Conservation (phyloP, 768 basidiomycete genomes). For the Inosperma sp. region DNA sequence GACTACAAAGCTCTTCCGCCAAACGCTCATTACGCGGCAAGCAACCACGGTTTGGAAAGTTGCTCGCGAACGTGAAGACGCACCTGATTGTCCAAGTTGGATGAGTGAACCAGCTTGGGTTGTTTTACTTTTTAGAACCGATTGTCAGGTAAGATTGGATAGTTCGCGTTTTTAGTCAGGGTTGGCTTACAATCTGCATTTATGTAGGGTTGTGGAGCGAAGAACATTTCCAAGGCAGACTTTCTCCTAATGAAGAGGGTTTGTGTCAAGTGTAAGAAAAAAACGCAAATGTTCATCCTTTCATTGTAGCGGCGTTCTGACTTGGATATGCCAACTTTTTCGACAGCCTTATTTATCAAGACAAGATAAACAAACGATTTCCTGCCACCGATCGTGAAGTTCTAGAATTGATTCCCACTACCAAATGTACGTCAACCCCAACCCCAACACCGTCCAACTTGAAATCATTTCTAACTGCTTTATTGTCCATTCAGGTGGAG, state of each 20-base stretch:
- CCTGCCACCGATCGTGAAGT: constrained; percentile 24
- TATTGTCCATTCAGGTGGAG: constrained; percentile 23
- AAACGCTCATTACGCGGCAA: constrained; percentile 15
- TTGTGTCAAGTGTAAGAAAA: not conserved
- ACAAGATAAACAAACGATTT: constrained; percentile 10
- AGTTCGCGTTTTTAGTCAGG: not conserved
- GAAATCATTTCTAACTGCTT: not conserved
- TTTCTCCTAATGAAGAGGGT: not conserved
- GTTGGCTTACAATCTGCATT: not conserved
- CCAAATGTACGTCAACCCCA: constrained; percentile 24
- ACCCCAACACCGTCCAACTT: no score
- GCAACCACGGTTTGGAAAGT: constrained; percentile 24
- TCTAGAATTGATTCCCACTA: constrained; percentile 29
- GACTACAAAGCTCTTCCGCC: constrained; percentile 21
- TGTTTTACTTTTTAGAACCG: constrained; percentile 20
- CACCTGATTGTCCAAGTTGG: constrained; percentile 21
- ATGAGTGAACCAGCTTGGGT: constrained; percentile 28
- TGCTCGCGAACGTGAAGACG: constrained; percentile 15
- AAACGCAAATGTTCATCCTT: not conserved
- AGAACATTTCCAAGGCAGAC: constrained; percentile 17
- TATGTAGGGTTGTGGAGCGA: constrained; percentile 24
- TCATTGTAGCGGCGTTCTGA: not conserved
- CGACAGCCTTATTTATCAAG: not conserved
- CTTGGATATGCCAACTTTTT: not conserved
- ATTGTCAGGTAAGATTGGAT: constrained; percentile 25